Evolutionary conservation across 306 rosid genomes (phyloP), one percentile per base, ranked within the genome.

Genomic region (Medicago lupulina): DNA sequence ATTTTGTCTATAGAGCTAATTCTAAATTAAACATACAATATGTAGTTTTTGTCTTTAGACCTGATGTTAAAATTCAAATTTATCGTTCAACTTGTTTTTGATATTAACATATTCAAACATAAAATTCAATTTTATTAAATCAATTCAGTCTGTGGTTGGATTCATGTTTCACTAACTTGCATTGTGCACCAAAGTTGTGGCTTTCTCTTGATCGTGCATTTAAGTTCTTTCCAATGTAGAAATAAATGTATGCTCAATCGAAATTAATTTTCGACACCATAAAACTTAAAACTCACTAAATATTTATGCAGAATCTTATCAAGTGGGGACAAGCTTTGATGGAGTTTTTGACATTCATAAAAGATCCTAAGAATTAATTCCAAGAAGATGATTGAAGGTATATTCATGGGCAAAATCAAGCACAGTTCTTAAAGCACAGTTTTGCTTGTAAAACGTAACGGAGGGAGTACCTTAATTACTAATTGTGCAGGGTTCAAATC

Each of bases 321-420:
- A 91, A 83, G 63, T 90, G 93, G 98, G 98, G 86, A 17, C 88
- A 87, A 44, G 87, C 97, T n/a, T 73, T 93, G 79, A 89, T 93
- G 8, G 98, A 93, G 71, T 79, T 91, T 28, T 87, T 97, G 3
- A 86, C 87, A 25, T 89, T 83, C 72, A 90, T 31, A 4, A 31
- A 93, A 73, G 83, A 44, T 16, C 77, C 82, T 19, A 12, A 40
- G n/a, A 90, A 79, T 16, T 82, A n/a, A n/a, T n/a, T n/a, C 95
- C 3, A 89, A 80, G 85, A 46, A 46, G 59, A 82, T 88, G 95
- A 84, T 91, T 25, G 79, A 72, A 17, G 96, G 98, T 89, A 78
- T 36, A 59, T 58, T 23, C 39, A n/a, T n/a, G n/a, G n/a, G n/a
- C n/a, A n/a, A n/a, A n/a, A n/a, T n/a, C n/a, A n/a, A n/a, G n/a